Percentiles rank a stretch among this genome's conserved stretches.
Evolutionary conservation across 495 filamentous ascomycete species (phyloP).

Genomic region (Cladorrhinum samala): DNA sequence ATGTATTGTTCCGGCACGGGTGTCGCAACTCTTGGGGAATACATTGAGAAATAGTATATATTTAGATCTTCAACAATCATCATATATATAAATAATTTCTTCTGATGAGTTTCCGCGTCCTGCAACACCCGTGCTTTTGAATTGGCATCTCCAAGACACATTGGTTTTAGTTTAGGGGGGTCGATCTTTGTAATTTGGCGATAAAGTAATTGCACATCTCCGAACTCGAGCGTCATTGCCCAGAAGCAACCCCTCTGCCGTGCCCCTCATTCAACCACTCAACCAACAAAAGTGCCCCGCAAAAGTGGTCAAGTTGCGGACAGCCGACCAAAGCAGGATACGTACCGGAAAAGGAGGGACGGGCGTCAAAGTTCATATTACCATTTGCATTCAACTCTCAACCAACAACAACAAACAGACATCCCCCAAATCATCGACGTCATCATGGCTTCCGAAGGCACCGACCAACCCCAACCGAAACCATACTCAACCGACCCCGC

Average conservation of each 20-base stretch:
- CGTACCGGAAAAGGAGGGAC: neutral
- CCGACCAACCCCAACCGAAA: constrained; percentile 19
- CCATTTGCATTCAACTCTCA: no score
- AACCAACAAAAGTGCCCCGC: neutral
- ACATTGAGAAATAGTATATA: neutral
- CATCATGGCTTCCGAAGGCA: constrained; percentile 45
- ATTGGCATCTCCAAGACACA: no score
- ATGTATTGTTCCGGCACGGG: neutral
- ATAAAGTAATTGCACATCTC: no score
- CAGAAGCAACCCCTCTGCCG: neutral
- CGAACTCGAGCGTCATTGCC: neutral
- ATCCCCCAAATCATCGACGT: neutral
- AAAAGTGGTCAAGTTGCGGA: neutral
- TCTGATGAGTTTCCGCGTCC: no score
- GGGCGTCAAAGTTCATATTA: no score
- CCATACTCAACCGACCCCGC: constrained; percentile 68
- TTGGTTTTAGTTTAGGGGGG: no score
- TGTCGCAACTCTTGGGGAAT: neutral
- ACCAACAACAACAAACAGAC: constrained; percentile 2
- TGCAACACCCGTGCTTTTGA: no score
- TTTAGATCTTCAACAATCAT: neutral
- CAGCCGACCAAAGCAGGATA: neutral
- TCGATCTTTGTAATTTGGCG: no score
- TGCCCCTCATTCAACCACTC: neutral
- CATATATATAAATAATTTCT: neutral